A percentile compares a stretch with the other conserved stretches of the same genome.
Conservation (phyloP, 2,329 filamentous ascomycete species). For the Endocalyx cinctus region DNA sequence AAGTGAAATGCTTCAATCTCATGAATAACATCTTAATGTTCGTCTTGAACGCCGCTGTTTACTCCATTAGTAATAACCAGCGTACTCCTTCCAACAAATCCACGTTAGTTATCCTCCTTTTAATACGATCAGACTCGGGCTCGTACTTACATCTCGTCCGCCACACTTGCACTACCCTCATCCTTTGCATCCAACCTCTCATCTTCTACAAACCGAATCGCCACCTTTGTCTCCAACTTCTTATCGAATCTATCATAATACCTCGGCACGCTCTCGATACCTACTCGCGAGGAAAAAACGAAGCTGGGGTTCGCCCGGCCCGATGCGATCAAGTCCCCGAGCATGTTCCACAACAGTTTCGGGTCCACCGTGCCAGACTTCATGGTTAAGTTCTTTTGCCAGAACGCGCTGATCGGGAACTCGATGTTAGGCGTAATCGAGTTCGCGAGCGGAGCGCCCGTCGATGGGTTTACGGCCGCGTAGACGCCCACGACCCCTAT, state of each 20-base stretch:
- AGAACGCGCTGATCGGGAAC: not conserved
- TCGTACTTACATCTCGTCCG: too few relatives aligned
- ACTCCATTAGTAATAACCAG: too few relatives aligned
- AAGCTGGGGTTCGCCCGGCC: slow-evolving; percentile 24
- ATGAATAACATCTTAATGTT: too few relatives aligned
- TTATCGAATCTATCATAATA: slow-evolving; percentile 17
- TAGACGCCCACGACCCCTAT: slow-evolving; percentile 21
- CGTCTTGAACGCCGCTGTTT: too few relatives aligned
- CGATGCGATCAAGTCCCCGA: slow-evolving; percentile 20
- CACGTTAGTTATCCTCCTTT: too few relatives aligned
- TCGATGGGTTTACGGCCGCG: slow-evolving; percentile 4
- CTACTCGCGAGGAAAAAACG: slow-evolving; percentile 19
- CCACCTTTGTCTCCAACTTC: not conserved
- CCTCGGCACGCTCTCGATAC: slow-evolving; percentile 24
- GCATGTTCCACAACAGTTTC: slow-evolving; percentile 6
- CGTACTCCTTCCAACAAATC: too few relatives aligned
- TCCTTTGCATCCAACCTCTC: too few relatives aligned
- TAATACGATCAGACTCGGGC: too few relatives aligned
- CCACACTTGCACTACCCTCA: too few relatives aligned
- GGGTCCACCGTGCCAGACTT: not conserved
- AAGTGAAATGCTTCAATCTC: too few relatives aligned
- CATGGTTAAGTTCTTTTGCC: not conserved
- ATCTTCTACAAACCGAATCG: not conserved
- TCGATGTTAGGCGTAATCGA: not conserved
- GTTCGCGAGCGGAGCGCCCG: slow-evolving; percentile 11